Percentiles rank a stretch among this genome's conserved stretches.
phyloP scores from a whole-genome alignment of 352 stramenopile species.

The Phytophthora pisi region DNA sequence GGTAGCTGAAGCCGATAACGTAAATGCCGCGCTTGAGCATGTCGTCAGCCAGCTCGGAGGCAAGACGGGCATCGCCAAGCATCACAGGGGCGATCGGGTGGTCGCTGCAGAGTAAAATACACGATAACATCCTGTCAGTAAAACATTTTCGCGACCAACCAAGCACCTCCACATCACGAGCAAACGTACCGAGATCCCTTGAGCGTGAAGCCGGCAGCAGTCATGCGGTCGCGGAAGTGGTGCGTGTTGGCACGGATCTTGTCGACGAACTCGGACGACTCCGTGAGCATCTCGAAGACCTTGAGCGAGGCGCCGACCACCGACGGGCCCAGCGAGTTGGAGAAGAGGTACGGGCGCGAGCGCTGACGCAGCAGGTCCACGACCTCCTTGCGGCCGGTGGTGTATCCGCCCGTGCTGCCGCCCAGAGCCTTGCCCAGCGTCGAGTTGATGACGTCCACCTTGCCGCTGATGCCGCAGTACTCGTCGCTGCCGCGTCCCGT shows the following conservation, averaged over 20 bases:
- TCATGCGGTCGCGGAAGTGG: conserved; percentile 93
- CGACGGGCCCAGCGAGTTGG: conserved; percentile 92
- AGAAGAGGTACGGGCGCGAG: conserved; percentile 93
- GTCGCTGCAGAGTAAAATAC: conserved; percentile 49
- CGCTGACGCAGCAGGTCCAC: conserved; percentile 93
- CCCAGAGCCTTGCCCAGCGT: conserved; percentile 94
- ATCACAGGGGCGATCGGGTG: conserved; percentile 93
- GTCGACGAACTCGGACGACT: conserved; percentile 86
- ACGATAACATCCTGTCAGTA: conserved; percentile 14
- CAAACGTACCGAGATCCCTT: conserved; percentile 72
- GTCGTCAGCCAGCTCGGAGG: conserved; percentile 89
- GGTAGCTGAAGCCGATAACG: conserved; percentile 95
- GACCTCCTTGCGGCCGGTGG: conserved; percentile 87
- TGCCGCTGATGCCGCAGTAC: conserved; percentile 89
- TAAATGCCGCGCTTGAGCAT: conserved; percentile 95
- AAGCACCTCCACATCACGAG: neutral
- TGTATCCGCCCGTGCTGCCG: conserved; percentile 94
- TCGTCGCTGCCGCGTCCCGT: conserved; percentile 93
- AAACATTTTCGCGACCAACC: neutral
- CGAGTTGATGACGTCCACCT: conserved; percentile 95
- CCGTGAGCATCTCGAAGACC: conserved; percentile 93
- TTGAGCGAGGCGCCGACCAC: conserved; percentile 93
- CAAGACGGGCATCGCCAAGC: conserved; percentile 91
- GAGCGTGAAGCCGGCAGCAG: conserved; percentile 89
- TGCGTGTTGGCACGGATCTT: conserved; percentile 91